Evolutionary conservation across 805 yeast species (phyloP).

Genomic region (Yamadazyma takamatsuzukensis): DNA sequence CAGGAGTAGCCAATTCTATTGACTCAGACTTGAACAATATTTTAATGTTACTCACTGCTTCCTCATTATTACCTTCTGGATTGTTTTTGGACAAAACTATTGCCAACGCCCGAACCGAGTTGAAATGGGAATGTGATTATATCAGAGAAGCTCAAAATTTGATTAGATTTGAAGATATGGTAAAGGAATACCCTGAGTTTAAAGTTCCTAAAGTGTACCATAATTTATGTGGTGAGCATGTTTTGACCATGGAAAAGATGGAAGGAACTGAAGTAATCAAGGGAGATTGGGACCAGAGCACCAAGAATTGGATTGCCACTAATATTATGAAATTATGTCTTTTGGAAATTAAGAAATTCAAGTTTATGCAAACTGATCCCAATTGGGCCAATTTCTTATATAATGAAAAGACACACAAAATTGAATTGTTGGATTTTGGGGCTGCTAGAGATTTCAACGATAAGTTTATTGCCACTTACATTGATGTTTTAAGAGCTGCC

Average conservation of each 20-base stretch:
- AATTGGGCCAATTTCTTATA: constrained; percentile 97
- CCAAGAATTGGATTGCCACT: constrained; percentile 77
- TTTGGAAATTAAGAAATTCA: constrained; percentile 76
- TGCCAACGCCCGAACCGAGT: constrained; percentile 87
- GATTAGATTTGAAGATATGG: constrained; percentile 59
- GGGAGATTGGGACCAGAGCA: constrained; percentile 69
- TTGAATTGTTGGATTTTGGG: constrained; percentile 92
- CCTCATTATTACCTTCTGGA: constrained; percentile 85
- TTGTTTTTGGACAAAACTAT: constrained; percentile 87
- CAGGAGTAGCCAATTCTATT: constrained; percentile 91
- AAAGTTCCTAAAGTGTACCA: constrained; percentile 79
- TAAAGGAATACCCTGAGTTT: constrained; percentile 57
- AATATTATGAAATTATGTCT: constrained; percentile 84
- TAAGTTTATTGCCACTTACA: constrained; percentile 66
- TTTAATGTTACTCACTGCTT: constrained; percentile 77
- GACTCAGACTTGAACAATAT: constrained; percentile 91
- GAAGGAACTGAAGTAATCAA: constrained; percentile 79
- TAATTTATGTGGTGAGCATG: constrained; percentile 73
- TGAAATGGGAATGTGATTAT: constrained; percentile 98
- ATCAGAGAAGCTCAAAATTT: constrained; percentile 80
- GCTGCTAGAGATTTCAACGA: constrained; percentile 80
- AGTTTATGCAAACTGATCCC: constrained; percentile 98
- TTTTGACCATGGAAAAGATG: constrained; percentile 87
- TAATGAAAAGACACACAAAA: constrained; percentile 62
- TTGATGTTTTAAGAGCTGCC: constrained; percentile 71